Conservation (phyloP, 129 eudicot genomes). For the Flaveria trinervia region DNA sequence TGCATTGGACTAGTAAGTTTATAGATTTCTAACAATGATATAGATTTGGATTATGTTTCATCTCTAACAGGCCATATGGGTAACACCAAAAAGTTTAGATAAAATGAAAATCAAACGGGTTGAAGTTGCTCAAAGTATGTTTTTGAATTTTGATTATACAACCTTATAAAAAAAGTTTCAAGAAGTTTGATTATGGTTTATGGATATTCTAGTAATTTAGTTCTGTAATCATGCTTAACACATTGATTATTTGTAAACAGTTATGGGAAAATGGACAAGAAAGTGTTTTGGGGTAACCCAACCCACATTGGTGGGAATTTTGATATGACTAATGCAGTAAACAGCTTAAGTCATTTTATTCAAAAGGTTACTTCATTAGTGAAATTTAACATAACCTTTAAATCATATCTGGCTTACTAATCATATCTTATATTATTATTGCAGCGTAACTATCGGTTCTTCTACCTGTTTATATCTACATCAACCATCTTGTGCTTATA, state of each 20-base stretch:
- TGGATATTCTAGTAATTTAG: not conserved
- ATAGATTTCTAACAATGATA: not conserved
- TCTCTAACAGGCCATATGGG: not conserved
- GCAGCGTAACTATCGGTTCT: conserved; percentile 96
- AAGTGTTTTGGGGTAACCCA: too few relatives aligned
- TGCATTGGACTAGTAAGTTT: conserved; percentile 91
- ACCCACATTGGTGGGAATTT: too few relatives aligned
- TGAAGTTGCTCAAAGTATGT: not conserved
- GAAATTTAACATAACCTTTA: not conserved
- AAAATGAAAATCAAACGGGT: not conserved
- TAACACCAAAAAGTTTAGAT: not conserved
- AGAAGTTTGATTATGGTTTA: too few relatives aligned
- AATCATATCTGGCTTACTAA: not conserved
- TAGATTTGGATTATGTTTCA: not conserved
- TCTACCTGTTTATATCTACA: conserved; percentile 90
- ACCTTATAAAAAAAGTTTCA: not conserved
- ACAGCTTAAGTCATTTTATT: not conserved
- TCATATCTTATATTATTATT: conserved; percentile 11
- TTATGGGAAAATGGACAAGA: not conserved
- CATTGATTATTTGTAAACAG: not conserved
- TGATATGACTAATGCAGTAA: not conserved
- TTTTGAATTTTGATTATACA: not conserved
- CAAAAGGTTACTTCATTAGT: not conserved
- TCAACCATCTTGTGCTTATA: conserved; percentile 84
- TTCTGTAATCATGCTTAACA: not conserved